Evolutionary conservation across 129 eudicot species (phyloP), one percentile per base, ranked within the genome.

Genomic region (Lactuca sativa): DNA sequence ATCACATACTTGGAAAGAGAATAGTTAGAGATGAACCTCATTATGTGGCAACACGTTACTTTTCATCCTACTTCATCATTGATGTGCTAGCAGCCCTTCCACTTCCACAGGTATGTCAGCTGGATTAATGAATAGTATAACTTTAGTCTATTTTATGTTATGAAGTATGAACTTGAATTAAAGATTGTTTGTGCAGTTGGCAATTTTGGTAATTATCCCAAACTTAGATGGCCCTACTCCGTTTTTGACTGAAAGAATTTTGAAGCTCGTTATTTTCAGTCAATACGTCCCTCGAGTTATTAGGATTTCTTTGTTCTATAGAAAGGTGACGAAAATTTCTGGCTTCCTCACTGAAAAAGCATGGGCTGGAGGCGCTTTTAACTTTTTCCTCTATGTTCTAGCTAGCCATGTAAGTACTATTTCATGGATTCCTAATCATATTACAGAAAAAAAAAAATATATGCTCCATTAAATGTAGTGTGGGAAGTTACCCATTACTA

Each of bases 361-460:
- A 1, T 88, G 96, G 96, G 95, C 89, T 64, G 91, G 96, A 56
- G 96, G 91, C 73, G 90, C 84, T 61, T 78, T 80, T 65, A 82
- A 92, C 75, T 78, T 92, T 34, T 71, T 92, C 48, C 87, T 88
- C 59, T 92, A 84, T 78, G 86, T 86, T 82, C 82, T 88, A 15
- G 90, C 86, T 21, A 84, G 96, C 75, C 88, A 92, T 82, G 97
- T 91, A 84, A 82, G 90, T 68, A 15, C 6, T 40, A 54, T 64
- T 73, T 64, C 71, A 63, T 54, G 59, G 31, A 7, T 52, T 57
- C 2, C 52, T 55, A 59, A 34, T 11, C 64, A 44, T 58, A 14
- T n/a, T 15, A 21, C 55, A 44, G 18, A 8, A 8, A 44, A 14
- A 4, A 17, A n/a, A n/a, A n/a, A n/a, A n/a, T n/a, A n/a, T n/a